Percentiles rank a stretch among this genome's conserved stretches.
These are phyloP conservation scores for Cyanodermella asteris DNA, from an alignment of 2,329 filamentous ascomycete species.

Conservation along the genomic window DNA sequence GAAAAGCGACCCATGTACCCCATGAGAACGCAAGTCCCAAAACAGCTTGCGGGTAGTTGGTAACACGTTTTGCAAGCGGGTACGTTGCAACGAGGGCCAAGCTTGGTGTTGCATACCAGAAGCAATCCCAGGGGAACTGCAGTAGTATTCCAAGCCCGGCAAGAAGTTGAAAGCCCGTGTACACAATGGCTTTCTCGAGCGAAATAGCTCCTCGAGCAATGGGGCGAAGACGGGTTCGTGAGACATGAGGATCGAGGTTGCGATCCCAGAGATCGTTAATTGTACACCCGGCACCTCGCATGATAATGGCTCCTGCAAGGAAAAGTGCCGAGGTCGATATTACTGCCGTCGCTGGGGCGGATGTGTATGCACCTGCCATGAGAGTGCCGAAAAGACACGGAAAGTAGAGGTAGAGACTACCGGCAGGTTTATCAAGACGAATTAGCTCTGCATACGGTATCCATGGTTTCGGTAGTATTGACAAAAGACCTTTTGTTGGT, in stretches of 20 bases:
- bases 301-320: slow-evolving; percentile 58
- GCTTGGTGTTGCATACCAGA: slow-evolving; percentile 58
- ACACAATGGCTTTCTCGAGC: slow-evolving; percentile 48
- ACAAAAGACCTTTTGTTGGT: slow-evolving; percentile 51
- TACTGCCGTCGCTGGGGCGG: slow-evolving; percentile 7
- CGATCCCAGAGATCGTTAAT: slow-evolving; percentile 86
- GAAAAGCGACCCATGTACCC: slow-evolving; percentile 76
- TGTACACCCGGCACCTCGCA: slow-evolving; percentile 72
- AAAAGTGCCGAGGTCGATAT: slow-evolving; percentile 7
- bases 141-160: slow-evolving; percentile 51
- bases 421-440: slow-evolving; percentile 26
- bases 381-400: slow-evolving; percentile 55
- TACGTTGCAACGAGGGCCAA: slow-evolving; percentile 53
- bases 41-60: slow-evolving; percentile 68
- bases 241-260: slow-evolving; percentile 62
- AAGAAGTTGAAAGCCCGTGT: slow-evolving; percentile 52
- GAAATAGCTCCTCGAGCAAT: slow-evolving; percentile 60
- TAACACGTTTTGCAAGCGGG: slow-evolving; percentile 66
- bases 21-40: slow-evolving; percentile 72
- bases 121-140: slow-evolving; percentile 51
- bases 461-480: slow-evolving; percentile 44
- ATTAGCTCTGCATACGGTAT: slow-evolving; percentile 66
- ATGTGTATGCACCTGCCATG: slow-evolving; percentile 36
- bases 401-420: slow-evolving; percentile 8
- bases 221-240: slow-evolving; percentile 53